phyloP scores from a whole-genome alignment of 2,329 filamentous ascomycete genomes.

The Penicillium hordei region DNA sequence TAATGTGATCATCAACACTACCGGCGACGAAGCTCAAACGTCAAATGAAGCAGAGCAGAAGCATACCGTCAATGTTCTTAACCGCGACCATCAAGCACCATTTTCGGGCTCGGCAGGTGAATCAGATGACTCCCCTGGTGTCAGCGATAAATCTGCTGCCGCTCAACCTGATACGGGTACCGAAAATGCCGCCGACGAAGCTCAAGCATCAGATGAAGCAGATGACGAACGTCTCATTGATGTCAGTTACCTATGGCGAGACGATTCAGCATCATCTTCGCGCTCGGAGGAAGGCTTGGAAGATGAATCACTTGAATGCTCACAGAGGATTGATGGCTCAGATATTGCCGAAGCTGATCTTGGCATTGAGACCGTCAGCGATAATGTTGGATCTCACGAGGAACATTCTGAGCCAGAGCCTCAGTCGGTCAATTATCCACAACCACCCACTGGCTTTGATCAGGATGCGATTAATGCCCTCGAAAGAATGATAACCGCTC shows the following conservation, averaged over 20 bases:
- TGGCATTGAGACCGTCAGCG: not conserved
- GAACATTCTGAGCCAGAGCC: conserved; percentile 31
- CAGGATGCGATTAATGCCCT: conserved; percentile 7
- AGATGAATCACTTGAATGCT: not conserved
- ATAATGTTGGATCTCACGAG: not conserved
- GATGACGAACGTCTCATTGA: not conserved
- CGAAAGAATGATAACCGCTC: not conserved
- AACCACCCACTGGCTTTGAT: not conserved
- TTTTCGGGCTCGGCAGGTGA: not conserved
- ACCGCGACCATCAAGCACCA: no score
- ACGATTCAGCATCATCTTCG: not conserved
- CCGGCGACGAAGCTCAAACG: not conserved
- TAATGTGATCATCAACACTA: not conserved
- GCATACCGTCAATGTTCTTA: not conserved
- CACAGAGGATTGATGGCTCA: not conserved
- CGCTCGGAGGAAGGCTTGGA: not conserved
- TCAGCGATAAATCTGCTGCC: not conserved
- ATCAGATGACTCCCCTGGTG: not conserved
- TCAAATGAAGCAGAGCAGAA: not conserved
- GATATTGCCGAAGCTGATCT: not conserved
- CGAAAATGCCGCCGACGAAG: not conserved
- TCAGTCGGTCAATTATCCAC: not conserved
- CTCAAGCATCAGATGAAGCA: not conserved
- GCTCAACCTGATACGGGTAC: not conserved
- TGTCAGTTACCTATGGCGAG: not conserved